Evolutionary conservation across 108 stramenopile genomes (phyloP), one percentile per base, ranked within the genome.

Genomic region (Nitzschia putrida): DNA sequence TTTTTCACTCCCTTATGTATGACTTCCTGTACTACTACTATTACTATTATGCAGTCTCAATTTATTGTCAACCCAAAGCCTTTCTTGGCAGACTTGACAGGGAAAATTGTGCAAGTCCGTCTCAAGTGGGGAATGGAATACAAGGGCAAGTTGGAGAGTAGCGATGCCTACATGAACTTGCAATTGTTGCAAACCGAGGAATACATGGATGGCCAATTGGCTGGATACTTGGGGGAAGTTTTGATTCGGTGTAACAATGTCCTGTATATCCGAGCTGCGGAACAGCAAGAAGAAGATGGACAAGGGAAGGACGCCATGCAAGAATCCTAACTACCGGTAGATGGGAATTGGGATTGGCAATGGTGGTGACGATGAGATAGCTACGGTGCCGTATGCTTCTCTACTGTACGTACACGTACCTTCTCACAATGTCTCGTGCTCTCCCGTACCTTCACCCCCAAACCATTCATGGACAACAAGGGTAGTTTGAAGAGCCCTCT

Each of bases 101-200:
- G 99, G 6, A 95, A 97, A 69, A 63, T 61, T 7, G 96, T 99
- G 26, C 79, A 86, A 49, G 96, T 99, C 53, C 96, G 96, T 53
- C 92, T 99, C 42, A 99, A 99, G 77, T 99, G 99, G 99, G 99
- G 99, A 13, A 96, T 97, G 91, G 93, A 94, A 79, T 96, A 96
- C 69, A 85, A 90, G 61, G 99, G 99, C 11, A 89, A 83, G 58
- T 89, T 99, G 8, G 69, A 91, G 26, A 88, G 91, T 8, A 80
- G 89, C 13, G 99, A 99, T 79, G 88, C 91, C 20, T 99, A 99
- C 91, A 97, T 98, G 96, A 99, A 99, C 79, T 75, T 99, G 60
- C 89, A 94, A 68, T 77, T 99, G 42, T 68, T 86, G 26, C 78
- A 84, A 8, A 92, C 95, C 9, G 95, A 98, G 79, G 99, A 99